phyloP scores from a whole-genome alignment of 208 protist species.

The Leishmania major region DNA sequence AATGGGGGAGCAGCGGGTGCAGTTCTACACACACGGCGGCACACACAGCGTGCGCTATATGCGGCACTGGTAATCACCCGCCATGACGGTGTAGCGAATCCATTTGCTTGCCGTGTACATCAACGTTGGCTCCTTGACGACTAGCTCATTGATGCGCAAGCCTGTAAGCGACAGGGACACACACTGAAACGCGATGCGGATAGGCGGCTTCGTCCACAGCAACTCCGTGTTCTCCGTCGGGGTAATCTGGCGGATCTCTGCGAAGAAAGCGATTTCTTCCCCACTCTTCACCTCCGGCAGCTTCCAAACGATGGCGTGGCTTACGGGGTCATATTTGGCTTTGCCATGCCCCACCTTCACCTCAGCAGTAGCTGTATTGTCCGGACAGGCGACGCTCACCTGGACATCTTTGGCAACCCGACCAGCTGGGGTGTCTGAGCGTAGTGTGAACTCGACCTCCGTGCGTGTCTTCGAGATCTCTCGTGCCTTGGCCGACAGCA shows the following conservation, averaged over 20 bases:
- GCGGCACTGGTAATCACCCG: slow-evolving; percentile 97
- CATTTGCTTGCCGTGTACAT: slow-evolving; percentile 96
- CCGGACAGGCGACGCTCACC: slow-evolving; percentile 91
- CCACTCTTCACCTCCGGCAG: slow-evolving; percentile 80
- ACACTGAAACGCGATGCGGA: slow-evolving; percentile 95
- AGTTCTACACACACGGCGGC: slow-evolving; percentile 1
- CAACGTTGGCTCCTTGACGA: slow-evolving; percentile 74
- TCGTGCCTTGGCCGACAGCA: slow-evolving; percentile 88
- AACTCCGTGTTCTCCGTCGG: slow-evolving; percentile 71
- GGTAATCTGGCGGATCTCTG: slow-evolving; percentile 92
- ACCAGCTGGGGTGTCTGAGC: slow-evolving; percentile 49
- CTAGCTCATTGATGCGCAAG: slow-evolving; percentile 95
- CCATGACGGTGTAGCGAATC: slow-evolving; percentile 98
- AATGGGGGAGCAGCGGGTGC: not conserved
- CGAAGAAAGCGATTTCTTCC: slow-evolving; percentile 83
- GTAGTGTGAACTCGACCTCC: slow-evolving; percentile 83
- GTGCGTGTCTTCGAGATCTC: slow-evolving; percentile 94
- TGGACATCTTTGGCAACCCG: slow-evolving; percentile 55
- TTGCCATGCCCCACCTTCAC: slow-evolving; percentile 85
- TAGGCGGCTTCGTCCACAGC: slow-evolving; percentile 94
- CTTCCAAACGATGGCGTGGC: slow-evolving; percentile 93
- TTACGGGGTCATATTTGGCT: slow-evolving; percentile 90
- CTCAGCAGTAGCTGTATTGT: slow-evolving; percentile 91
- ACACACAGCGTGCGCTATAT: slow-evolving; percentile 48
- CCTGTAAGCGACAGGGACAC: slow-evolving; percentile 96